These are phyloP conservation scores for Mariannaea sp. DNA, from an alignment of 2,329 filamentous ascomycete genomes.

Conservation along the genomic window DNA sequence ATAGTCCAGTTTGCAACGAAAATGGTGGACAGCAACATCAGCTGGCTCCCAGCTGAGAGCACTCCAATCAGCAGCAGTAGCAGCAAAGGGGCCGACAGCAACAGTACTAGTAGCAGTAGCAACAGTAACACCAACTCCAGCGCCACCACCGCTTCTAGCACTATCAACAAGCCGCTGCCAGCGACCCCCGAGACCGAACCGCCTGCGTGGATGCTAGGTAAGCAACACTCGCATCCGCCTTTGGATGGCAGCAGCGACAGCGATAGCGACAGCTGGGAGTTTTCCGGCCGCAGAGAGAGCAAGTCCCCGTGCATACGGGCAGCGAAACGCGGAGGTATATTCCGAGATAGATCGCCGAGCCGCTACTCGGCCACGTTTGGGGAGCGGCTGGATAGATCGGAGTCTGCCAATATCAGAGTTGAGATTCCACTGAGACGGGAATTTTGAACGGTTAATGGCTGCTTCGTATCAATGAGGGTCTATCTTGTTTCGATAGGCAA, in stretches of 20 bases:
- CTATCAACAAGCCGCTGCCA: conserved; percentile 39
- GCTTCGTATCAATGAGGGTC: neutral
- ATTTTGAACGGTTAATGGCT: neutral
- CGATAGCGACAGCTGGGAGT: neutral
- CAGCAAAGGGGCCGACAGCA: too few relatives aligned
- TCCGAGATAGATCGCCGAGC: neutral
- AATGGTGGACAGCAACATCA: conserved; percentile 5
- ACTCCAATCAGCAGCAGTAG: too few relatives aligned
- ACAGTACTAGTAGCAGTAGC: too few relatives aligned
- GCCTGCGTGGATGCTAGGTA: conserved; percentile 25
- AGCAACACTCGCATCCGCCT: neutral
- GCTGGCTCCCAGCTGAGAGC: conserved; percentile 4
- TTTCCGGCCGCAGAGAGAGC: neutral
- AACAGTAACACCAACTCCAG: too few relatives aligned
- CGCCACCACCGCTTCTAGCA: neutral
- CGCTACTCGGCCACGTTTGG: neutral
- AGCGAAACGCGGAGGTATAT: neutral
- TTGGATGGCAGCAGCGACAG: neutral
- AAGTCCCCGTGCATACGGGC: neutral
- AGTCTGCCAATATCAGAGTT: neutral
- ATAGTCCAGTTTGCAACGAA: conserved; percentile 36
- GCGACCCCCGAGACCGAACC: conserved; percentile 38
- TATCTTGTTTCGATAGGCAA: neutral
- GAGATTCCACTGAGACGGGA: neutral
- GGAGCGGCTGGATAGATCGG: neutral